These are phyloP conservation scores for Asterionellopsis glacialis DNA, from an alignment of 108 stramenopile species.

Conservation along the genomic window DNA sequence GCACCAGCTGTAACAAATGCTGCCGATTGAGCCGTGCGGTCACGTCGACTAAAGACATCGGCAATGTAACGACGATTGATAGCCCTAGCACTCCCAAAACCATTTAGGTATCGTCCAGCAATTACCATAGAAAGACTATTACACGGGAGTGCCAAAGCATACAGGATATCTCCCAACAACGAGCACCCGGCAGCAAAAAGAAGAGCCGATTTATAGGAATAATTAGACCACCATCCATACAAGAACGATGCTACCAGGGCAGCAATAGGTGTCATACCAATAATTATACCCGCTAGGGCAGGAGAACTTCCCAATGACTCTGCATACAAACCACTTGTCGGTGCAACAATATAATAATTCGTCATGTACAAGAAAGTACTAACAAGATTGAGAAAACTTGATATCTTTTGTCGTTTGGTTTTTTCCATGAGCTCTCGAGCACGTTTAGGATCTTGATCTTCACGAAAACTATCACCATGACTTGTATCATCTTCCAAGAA, in stretches of 20 bases:
- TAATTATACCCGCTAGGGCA: slow-evolving; percentile 76
- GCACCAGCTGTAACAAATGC: slow-evolving; percentile 84
- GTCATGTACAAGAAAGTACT: slow-evolving; percentile 89
- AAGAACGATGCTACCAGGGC: slow-evolving; percentile 73
- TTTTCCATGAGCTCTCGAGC: too few relatives aligned
- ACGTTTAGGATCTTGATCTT: background rate
- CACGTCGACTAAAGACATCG: slow-evolving; percentile 63
- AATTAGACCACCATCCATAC: slow-evolving; percentile 85
- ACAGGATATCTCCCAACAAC: slow-evolving; percentile 79
- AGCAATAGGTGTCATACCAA: slow-evolving; percentile 89
- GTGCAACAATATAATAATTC: slow-evolving; percentile 93
- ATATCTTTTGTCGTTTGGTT: slow-evolving; percentile 7
- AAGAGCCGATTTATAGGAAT: slow-evolving; percentile 77
- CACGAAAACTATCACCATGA: slow-evolving; percentile 7
- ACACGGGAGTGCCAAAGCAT: slow-evolving; percentile 75
- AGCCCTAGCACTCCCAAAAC: slow-evolving; percentile 82
- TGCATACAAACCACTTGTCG: slow-evolving; percentile 80
- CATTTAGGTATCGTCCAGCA: slow-evolving; percentile 79
- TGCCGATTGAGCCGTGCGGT: slow-evolving; percentile 80
- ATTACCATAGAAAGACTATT: slow-evolving; percentile 76
- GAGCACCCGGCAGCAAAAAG: slow-evolving; percentile 72
- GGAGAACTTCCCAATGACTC: slow-evolving; percentile 63
- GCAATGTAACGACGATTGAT: slow-evolving; percentile 94
- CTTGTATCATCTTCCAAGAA: slow-evolving; percentile 1
- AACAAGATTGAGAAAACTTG: slow-evolving; percentile 74